Conservation (phyloP, 1,284 basidiomycete genomes). For the Lignosus rhinocerotis region DNA sequence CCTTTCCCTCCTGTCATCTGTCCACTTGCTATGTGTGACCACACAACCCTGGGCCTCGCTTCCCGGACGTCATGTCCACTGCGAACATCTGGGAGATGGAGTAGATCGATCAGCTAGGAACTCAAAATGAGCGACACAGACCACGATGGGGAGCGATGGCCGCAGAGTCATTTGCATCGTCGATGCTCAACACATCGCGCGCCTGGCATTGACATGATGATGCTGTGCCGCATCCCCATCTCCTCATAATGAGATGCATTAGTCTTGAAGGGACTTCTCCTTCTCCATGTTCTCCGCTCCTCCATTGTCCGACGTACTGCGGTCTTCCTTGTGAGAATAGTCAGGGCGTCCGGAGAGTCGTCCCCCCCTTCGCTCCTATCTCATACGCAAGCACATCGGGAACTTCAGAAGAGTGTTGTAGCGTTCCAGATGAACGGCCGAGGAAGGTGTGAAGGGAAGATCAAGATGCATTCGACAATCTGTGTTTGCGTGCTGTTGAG, state of each 20-base stretch:
- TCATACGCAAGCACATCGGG: not conserved
- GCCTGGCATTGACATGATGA: conserved; percentile 1
- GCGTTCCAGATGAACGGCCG: not conserved
- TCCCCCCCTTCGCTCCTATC: not conserved
- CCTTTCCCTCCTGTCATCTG: not conserved
- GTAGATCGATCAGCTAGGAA: not conserved
- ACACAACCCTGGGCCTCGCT: not conserved
- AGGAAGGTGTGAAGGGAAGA: not conserved
- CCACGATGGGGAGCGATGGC: not conserved
- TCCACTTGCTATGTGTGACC: not conserved
- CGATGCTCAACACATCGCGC: not conserved
- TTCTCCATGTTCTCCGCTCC: too few species aligned
- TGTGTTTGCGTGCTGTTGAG: not conserved
- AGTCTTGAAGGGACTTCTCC: not conserved
- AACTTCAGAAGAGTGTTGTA: not conserved
- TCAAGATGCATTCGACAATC: not conserved
- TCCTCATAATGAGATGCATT: not conserved
- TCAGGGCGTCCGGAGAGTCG: too few species aligned
- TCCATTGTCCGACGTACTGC: too few species aligned
- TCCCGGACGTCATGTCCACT: not conserved
- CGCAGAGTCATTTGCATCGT: not conserved
- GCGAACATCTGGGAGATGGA: not conserved
- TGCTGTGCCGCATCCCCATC: not conserved
- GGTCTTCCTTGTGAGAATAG: too few species aligned
- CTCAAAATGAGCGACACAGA: not conserved